Base-by-base conservation (phyloP, 129 eudicot species). In the Dittrichia graveolens region DNA sequence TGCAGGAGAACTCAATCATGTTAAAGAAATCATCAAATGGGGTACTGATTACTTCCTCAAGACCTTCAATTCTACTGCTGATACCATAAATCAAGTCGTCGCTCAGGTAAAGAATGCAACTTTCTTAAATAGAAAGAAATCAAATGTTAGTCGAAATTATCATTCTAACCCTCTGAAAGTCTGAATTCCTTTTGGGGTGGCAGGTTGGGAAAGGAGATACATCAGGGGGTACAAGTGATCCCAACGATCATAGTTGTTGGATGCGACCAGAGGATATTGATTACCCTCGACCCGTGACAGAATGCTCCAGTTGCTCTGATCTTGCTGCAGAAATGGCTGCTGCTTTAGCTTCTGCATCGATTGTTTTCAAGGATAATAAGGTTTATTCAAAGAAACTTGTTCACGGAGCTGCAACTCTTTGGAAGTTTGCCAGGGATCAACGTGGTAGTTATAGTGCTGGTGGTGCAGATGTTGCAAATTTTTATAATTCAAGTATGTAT, bases 281-380 rank as follows among this genome's bases (percentile, higher is more conserved):
- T 18, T 89, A 89, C 65, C 80, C 82, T 0, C 85, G 96, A 13
- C 98, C 98, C 0, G 98, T 93, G 40, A 68, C 87, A 7, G 83
- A 73, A 79, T 93, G 98, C 49, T 69, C 73, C 44, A 71, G 86
- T 62, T 93, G 96, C 80, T 89, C 96, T 3, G 96, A 93, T 71
- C 98, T 93, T 68, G 96, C 96, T 39, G 96, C 98, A 5, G 98
- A 93, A 64, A 87, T 93, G 96, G 95, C 98, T 10, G 98, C 98
- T 60, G 91, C 98, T 75, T 78, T 93, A 76, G 96, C 98, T 61
- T 83, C 98, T 0, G 96, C 96, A 3, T 93, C 98, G 4, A 93
- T 93, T 59, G 96, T 93, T 62, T 93, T 93, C 83, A 89, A 93
- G 82, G 98, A 93, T 80, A 85, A 93, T 71, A 93, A 89, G 73